A percentile compares a stretch with the other conserved stretches of the same genome.
Evolutionary conservation across 1,284 basidiomycete genomes (phyloP).

Genomic region (Neolentinus lepideus): DNA sequence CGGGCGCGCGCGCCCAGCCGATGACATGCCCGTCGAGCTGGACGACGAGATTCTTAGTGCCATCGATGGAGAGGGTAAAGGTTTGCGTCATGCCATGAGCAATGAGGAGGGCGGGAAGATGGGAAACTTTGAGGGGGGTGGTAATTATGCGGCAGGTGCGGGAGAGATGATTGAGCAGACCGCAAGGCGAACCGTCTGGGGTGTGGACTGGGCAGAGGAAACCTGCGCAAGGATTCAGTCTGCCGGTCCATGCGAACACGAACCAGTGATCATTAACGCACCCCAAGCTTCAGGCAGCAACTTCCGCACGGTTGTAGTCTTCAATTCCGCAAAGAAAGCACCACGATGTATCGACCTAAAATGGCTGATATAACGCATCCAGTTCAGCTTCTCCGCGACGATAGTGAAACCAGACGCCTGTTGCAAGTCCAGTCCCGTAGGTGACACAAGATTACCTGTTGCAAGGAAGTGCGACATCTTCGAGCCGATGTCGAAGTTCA

Average conservation of each 20-base stretch:
- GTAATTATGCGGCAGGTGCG: slow-evolving; percentile 93
- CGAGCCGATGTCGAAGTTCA: slow-evolving; percentile 90
- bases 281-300: slow-evolving; percentile 98
- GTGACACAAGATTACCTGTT: slow-evolving; percentile 94
- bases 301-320: slow-evolving; percentile 97
- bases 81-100: slow-evolving; percentile 94
- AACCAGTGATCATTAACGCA: too few species aligned
- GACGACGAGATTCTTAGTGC: slow-evolving; percentile 77
- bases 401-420: slow-evolving; percentile 98
- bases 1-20: slow-evolving; percentile 83
- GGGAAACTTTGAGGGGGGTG: slow-evolving; percentile 63
- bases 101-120: slow-evolving; percentile 79
- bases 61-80: slow-evolving; percentile 75
- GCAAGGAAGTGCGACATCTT: slow-evolving; percentile 94
- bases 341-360: slow-evolving; percentile 99
- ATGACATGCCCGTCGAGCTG: slow-evolving; percentile 94
- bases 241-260: background rate
- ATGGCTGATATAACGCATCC: slow-evolving; percentile 97
- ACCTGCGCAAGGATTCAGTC: slow-evolving; percentile 35
- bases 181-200: slow-evolving; percentile 97
- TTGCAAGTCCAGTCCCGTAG: slow-evolving; percentile 93
- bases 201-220: slow-evolving; percentile 99
- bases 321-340: slow-evolving; percentile 98
- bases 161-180: slow-evolving; percentile 95
- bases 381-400: slow-evolving; percentile 98